Evolutionary conservation across 2,329 filamentous ascomycete genomes (phyloP), one percentile per base, ranked within the genome.

Genomic region (Intubia oerlemansii): DNA sequence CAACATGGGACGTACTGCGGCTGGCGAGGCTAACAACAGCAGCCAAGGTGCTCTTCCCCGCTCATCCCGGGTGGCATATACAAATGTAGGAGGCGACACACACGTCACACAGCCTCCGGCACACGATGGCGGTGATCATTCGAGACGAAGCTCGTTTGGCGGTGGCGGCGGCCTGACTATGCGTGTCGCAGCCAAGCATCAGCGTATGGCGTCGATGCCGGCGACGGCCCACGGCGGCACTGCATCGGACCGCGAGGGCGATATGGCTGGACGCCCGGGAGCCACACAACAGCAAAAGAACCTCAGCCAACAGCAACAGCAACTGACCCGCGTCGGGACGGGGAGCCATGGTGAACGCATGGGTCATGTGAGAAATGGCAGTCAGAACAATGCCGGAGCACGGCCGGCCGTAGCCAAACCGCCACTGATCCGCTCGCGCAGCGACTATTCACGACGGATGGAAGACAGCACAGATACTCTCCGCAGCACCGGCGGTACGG

Each of bases 381-480:
- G 18, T 6, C 27, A 29, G 15, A 31, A 22, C 26, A 31, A 29
- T 11, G 26, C n/a, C 24, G 31, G 25, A 11, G 28, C 13, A 7
- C 35, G 34, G 3, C 4, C 29, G 4, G 12, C 27, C 0, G 11
- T 54, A 11, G 36, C 42, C 5, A 66, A 66, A 39, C 61, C 62
- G 16, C 49, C 51, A n/a, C 49, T 70, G 12, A 41, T 59, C 29
- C 56, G 65, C 30, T 66, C 65, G 32, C 65, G 61, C 48, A 69
- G 62, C 44, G 64, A 70, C 38, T 59, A 56, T 39, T 52, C 48
- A 17, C 46, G 53, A 24, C 53, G 16, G 45, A 42, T 31, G 21
- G 49, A 43, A 19, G 40, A 37, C 15, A 28, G 38, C 19, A 34
- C 37, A 26, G 35, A 38, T 17, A 32, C 29, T 18, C 30, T 31